Base-by-base conservation (phyloP, 495 filamentous ascomycete species). In the Hypomontagnella submonticulosa region DNA sequence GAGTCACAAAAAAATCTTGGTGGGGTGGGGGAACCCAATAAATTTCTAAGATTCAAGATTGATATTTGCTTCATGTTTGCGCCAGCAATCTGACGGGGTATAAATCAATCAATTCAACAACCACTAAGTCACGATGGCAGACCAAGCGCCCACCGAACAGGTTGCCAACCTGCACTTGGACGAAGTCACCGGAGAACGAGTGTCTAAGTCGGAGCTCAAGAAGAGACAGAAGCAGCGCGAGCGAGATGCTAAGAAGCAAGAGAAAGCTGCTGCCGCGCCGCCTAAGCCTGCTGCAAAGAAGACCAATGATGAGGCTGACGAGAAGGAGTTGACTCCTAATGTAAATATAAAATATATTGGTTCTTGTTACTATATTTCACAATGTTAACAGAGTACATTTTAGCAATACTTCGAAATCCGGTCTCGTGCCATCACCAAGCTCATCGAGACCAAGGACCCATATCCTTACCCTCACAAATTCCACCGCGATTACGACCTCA, bases 331-430 rank as follows among this genome's bases (percentile, higher is more conserved):
- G 70, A 96, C 89, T 57, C 93, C 96, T n/a, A 97, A 97, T 80
- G 71, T 71, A n/a, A 52, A 64, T 65, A 27, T 34, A 27, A n/a
- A 52, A 64, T 65, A 27, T 34, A 27, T 13, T 44, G 30, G 6
- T 10, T 16, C 16, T 90, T 92, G 73, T 77, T 88, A 76, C 5
- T 32, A 4, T 10, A 33, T 12, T 16, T 15, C 23, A 9, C 40
- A 49, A 13, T 53, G 44, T 40, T 61, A 15, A 66, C 33, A 8
- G 7, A 32, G 4, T 36, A 18, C 37, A 51, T 66, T 36, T 61
- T 66, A 94, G 91, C 92, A 96, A 93, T 99, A 98, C 80, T 96
- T 97, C 73, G 94, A 99, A 81, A 96, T 99, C 70, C 92, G 95
- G 46, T 92, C 88, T 68, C 87, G 90, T 50, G 83, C 82, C 44